These are phyloP conservation scores for Talaromyces thailandensis DNA, from an alignment of 495 filamentous ascomycete species.

Conservation along the genomic window DNA sequence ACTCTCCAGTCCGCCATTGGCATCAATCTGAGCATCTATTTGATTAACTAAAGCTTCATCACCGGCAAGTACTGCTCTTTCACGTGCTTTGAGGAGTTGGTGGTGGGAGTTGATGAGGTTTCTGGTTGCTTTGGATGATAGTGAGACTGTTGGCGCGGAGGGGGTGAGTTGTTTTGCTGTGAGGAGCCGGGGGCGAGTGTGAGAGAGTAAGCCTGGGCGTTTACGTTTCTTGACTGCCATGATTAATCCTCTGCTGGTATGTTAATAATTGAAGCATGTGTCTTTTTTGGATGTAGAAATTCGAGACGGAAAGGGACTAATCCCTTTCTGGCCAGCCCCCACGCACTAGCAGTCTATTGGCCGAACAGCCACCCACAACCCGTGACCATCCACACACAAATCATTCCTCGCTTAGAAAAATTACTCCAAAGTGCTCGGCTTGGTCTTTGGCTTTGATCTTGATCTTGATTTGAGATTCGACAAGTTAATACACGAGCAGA, in stretches of 20 bases:
- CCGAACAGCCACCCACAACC: background rate
- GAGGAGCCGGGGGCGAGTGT: constrained; percentile 55
- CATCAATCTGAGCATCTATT: constrained; percentile 52
- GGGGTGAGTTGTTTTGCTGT: constrained; percentile 10
- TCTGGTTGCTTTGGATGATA: constrained; percentile 74
- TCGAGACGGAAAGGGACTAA: background rate
- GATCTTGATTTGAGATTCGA: constrained; percentile 5
- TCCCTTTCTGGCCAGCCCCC: background rate
- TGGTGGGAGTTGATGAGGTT: constrained; percentile 80
- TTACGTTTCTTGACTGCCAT: constrained; percentile 34
- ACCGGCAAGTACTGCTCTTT: constrained; percentile 54
- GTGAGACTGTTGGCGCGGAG: constrained; percentile 40
- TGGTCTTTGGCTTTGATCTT: background rate
- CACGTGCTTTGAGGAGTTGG: constrained; percentile 65
- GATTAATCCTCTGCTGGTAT: constrained; percentile 7
- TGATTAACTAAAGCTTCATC: constrained; percentile 46
- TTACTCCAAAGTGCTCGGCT: background rate
- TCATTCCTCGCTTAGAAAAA: constrained; percentile 8
- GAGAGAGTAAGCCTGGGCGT: constrained; percentile 47
- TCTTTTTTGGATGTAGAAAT: background rate
- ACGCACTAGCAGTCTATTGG: background rate
- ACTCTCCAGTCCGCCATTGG: constrained; percentile 65
- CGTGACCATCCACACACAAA: constrained; percentile 6
- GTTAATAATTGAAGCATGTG: background rate
- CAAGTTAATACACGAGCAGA: constrained; percentile 34